Conservation (phyloP, 371 early-diverging fungal genomes). For the Nematocida sp. region DNA sequence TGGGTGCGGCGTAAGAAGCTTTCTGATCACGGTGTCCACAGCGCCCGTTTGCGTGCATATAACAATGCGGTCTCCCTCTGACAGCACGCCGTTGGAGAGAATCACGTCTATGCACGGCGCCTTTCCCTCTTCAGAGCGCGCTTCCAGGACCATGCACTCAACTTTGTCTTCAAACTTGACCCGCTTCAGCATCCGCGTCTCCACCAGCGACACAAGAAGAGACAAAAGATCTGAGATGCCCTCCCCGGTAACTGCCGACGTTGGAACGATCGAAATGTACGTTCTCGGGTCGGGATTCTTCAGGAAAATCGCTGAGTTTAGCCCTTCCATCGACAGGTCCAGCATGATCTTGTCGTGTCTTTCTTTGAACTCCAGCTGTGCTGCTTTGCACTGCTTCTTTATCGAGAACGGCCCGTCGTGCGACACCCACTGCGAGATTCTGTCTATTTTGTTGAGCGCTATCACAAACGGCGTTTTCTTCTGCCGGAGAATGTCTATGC, state of each 20-base stretch:
- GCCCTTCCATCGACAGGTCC: slow-evolving; percentile 89
- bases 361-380: slow-evolving; percentile 78
- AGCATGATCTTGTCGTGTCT: slow-evolving; percentile 74
- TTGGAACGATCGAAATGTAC: slow-evolving; percentile 93
- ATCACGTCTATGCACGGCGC: slow-evolving; percentile 98
- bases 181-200: slow-evolving; percentile 81
- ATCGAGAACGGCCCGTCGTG: slow-evolving; percentile 66
- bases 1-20: slow-evolving; percentile 92
- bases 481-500: slow-evolving; percentile 79
- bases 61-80: slow-evolving; percentile 91
- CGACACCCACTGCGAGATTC: slow-evolving; percentile 87
- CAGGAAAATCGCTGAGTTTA: slow-evolving; percentile 85
- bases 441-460: slow-evolving; percentile 98
- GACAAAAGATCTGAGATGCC: slow-evolving; percentile 94
- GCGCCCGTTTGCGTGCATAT: slow-evolving; percentile 92
- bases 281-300: slow-evolving; percentile 86
- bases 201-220: slow-evolving; percentile 81
- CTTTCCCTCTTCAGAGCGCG: slow-evolving; percentile 96
- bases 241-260: slow-evolving; percentile 96
- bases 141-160: slow-evolving; percentile 97
- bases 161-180: slow-evolving; percentile 87
- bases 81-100: slow-evolving; percentile 86
- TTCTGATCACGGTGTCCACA: slow-evolving; percentile 83
- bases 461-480: slow-evolving; percentile 98
- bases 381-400: slow-evolving; percentile 71